These are phyloP conservation scores for Elongisporangium anandrum DNA, from an alignment of 352 stramenopile genomes.

Conservation along the genomic window DNA sequence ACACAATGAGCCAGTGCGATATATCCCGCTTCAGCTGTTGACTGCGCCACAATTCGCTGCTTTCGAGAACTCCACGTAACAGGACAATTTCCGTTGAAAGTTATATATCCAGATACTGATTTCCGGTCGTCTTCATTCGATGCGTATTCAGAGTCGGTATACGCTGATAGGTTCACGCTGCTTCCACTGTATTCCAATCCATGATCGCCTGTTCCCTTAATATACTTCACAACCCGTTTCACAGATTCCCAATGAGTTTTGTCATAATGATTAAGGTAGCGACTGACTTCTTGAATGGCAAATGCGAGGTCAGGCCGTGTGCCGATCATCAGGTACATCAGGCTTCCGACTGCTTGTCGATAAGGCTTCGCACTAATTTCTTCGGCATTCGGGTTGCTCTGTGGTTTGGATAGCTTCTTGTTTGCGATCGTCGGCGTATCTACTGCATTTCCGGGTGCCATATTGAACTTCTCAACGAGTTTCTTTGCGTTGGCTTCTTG, in stretches of 20 bases:
- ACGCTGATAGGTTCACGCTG: neutral
- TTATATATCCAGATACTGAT: slow-evolving; percentile 8
- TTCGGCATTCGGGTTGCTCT: slow-evolving; percentile 2
- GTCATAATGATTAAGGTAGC: slow-evolving; percentile 2
- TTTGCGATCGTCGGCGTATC: neutral
- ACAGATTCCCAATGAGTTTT: slow-evolving; percentile 8
- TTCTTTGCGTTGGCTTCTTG: slow-evolving; percentile 2
- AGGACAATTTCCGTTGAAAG: slow-evolving; percentile 10
- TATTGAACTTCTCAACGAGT: slow-evolving; percentile 11
- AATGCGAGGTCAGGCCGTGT: slow-evolving; percentile 9
- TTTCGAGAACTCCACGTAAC: slow-evolving; percentile 11
- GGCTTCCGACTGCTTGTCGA: slow-evolving; percentile 9
- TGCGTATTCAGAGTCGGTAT: slow-evolving; percentile 8
- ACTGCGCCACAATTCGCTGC: slow-evolving; percentile 9
- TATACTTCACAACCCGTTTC: slow-evolving; percentile 7
- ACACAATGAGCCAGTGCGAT: slow-evolving; percentile 6
- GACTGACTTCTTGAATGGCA: slow-evolving; percentile 10
- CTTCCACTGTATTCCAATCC: slow-evolving; percentile 6
- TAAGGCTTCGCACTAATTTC: slow-evolving; percentile 8
- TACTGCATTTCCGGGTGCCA: slow-evolving; percentile 1
- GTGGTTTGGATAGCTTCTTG: slow-evolving; percentile 4
- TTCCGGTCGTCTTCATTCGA: slow-evolving; percentile 1
- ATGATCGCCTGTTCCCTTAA: slow-evolving; percentile 4
- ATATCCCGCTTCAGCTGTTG: slow-evolving; percentile 12
- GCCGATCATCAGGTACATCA: slow-evolving; percentile 19